Evolutionary conservation across 2,329 filamentous ascomycete genomes (phyloP), one percentile per base, ranked within the genome.

Genomic region (Knoxdaviesia proteae): DNA sequence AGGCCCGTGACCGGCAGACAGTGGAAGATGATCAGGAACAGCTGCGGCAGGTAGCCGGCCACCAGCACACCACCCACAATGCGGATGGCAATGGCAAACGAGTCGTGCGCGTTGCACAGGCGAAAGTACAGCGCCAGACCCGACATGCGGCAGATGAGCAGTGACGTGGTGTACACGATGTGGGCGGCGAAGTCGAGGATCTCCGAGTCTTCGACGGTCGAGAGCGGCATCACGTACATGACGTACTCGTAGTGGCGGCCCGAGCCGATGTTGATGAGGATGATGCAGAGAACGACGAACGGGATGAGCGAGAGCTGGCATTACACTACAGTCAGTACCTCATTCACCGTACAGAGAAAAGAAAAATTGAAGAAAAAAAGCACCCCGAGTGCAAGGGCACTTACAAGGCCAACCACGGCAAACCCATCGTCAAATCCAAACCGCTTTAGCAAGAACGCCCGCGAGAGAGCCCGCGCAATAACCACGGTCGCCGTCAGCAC

Each of bases 121-220:
- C 66, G 62, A 41, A 59, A 56, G 50, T 69, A 71, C 44, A 71
- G 68, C 0, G 67, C 65, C 5, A 71, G 54, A 46, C 67, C 67
- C 0, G 67, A 70, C 1, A 69, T 50, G 8, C 67, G 64, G 45
- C 67, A 68, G 7, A 66, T 49, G 31, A 69, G 56, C 2, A 71
- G 56, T 2, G 67, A 59, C 0, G 61, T 61, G 1, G 65, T 68
- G 49, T 71, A 71, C 45, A 71, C 50, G 29, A 71, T 59, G 50
- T 71, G 67, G 10, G 67, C 64, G 34, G 53, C 52, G 40, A 68
- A 69, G 49, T 71, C 67, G 45, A 67, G 53, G 0, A 65, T 49
- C 48, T 71, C 61, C 0, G 63, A 67, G 7, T 53, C 10, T 34
- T 61, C 54, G 33, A 67, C 55, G 0, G 56, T 60, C 3, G 54